These are phyloP conservation scores for Hylodesmum podocarpum DNA, from an alignment of 306 rosid genomes.

Conservation along the genomic window DNA sequence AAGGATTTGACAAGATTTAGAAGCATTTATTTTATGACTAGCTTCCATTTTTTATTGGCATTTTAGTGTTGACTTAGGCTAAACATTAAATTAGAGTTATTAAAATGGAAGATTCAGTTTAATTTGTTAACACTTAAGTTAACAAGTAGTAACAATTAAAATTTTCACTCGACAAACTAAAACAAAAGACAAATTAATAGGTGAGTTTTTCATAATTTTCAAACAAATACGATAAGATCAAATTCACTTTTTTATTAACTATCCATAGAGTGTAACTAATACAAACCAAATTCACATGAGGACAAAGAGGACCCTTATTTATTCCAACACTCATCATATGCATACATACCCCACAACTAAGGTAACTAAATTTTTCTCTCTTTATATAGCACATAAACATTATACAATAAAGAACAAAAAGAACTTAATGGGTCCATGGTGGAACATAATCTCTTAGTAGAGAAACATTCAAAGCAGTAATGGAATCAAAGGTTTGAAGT, in stretches of 20 bases:
- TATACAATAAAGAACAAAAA: not conserved
- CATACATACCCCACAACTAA: not conserved
- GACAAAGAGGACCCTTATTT: conserved; percentile 9
- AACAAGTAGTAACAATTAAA: too few relatives aligned
- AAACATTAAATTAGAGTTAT: too few relatives aligned
- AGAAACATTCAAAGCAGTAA: not conserved
- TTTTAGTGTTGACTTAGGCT: too few relatives aligned
- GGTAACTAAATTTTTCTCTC: not conserved
- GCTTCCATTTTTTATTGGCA: too few relatives aligned
- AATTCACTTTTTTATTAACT: not conserved
- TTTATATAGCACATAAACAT: not conserved
- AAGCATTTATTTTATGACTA: too few relatives aligned
- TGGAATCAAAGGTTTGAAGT: not conserved
- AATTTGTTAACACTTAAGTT: too few relatives aligned
- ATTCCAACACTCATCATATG: conserved; percentile 6
- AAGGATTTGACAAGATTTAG: too few relatives aligned
- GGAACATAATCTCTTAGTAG: conserved; percentile 18
- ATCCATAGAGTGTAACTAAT: not conserved
- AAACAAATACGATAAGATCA: not conserved
- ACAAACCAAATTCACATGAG: not conserved
- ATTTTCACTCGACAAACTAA: too few relatives aligned
- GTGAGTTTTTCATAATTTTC: not conserved
- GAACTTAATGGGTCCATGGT: conserved; percentile 7
- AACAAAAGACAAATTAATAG: not conserved
- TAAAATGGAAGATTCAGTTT: too few relatives aligned